Evolutionary conservation across 2,329 filamentous ascomycete species (phyloP).

Genomic region (Hymenoscyphus albidus): DNA sequence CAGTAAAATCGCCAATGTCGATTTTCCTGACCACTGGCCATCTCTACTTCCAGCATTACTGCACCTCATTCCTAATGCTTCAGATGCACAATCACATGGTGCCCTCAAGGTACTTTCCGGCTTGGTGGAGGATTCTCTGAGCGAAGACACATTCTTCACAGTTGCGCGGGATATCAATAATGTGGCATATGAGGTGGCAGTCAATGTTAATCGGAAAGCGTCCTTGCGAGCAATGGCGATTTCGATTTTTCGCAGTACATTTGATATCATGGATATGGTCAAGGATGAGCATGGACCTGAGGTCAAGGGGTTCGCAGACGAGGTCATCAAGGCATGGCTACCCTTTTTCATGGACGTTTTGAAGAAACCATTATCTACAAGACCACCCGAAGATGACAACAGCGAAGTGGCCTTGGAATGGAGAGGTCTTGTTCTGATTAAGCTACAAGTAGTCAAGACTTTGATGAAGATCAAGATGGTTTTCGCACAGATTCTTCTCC

Average conservation of each 20-base stretch:
- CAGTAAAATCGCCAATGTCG: constrained; percentile 88
- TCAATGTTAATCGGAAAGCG: constrained; percentile 69
- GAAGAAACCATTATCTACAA: constrained; percentile 66
- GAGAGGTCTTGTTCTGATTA: constrained; percentile 79
- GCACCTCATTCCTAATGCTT: constrained; percentile 69
- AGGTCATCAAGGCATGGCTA: constrained; percentile 78
- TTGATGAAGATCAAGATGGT: constrained; percentile 83
- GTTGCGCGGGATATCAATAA: constrained; percentile 83
- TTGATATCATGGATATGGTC: constrained; percentile 95
- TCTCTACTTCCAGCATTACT: constrained; percentile 77
- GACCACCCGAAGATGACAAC: constrained; percentile 51
- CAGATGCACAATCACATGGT: constrained; percentile 79
- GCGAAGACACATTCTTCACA: constrained; percentile 90
- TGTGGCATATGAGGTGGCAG: constrained; percentile 76
- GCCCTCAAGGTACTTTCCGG: constrained; percentile 84
- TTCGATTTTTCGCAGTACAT: constrained; percentile 84
- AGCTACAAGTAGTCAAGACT: constrained; percentile 91
- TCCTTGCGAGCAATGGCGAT: constrained; percentile 80
- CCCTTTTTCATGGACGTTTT: constrained; percentile 82
- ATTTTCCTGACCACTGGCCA: constrained; percentile 97
- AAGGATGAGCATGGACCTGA: constrained; percentile 86
- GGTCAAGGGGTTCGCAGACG: constrained; percentile 85
- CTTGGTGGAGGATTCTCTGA: constrained; percentile 88
- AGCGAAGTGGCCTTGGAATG: constrained; percentile 64
- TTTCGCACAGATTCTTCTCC: constrained; percentile 76